Percentiles rank a stretch among this genome's conserved stretches.
phyloP scores from a whole-genome alignment of 306 rosid species.

The Urtica urens region DNA sequence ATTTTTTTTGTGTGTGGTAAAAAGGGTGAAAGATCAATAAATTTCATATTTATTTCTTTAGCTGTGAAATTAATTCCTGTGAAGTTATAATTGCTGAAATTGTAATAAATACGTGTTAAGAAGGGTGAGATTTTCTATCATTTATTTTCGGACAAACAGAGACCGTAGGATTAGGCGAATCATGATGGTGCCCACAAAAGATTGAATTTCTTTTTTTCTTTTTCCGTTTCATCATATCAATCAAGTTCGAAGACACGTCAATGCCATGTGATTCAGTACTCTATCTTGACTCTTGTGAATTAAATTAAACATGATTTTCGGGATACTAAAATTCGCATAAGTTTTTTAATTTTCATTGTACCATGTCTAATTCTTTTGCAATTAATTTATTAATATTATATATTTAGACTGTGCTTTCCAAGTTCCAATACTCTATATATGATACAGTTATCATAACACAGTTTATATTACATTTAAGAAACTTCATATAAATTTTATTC shows the following conservation, averaged over 20 bases:
- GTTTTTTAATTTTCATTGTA: background rate
- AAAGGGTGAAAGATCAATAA: slow-evolving; percentile 2
- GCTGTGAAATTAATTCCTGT: slow-evolving; percentile 7
- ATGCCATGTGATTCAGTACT: slow-evolving; percentile 28
- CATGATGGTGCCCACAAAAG: slow-evolving; percentile 19
- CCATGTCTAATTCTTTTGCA: too few relatives aligned
- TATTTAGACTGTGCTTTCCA: too few relatives aligned
- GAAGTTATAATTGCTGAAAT: background rate
- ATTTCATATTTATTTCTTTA: slow-evolving; percentile 11
- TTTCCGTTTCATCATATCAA: slow-evolving; percentile 17
- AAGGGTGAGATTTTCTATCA: background rate
- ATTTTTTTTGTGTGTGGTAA: background rate
- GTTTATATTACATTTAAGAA: too few relatives aligned
- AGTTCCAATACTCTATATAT: too few relatives aligned
- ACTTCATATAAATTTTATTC: too few relatives aligned
- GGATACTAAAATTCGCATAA: slow-evolving; percentile 24
- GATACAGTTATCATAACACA: too few relatives aligned
- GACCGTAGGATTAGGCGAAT: slow-evolving; percentile 8
- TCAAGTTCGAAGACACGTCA: slow-evolving; percentile 14
- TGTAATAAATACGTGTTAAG: slow-evolving; percentile 4
- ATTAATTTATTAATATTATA: too few relatives aligned
- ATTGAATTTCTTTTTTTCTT: background rate
- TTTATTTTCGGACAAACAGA: slow-evolving; percentile 1
- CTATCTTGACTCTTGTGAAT: slow-evolving; percentile 16
- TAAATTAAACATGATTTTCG: slow-evolving; percentile 11